A percentile compares a stretch with the other conserved stretches of the same genome.
Evolutionary conservation across 345 rosid genomes (phyloP).

Genomic region (Raphanus sativus): DNA sequence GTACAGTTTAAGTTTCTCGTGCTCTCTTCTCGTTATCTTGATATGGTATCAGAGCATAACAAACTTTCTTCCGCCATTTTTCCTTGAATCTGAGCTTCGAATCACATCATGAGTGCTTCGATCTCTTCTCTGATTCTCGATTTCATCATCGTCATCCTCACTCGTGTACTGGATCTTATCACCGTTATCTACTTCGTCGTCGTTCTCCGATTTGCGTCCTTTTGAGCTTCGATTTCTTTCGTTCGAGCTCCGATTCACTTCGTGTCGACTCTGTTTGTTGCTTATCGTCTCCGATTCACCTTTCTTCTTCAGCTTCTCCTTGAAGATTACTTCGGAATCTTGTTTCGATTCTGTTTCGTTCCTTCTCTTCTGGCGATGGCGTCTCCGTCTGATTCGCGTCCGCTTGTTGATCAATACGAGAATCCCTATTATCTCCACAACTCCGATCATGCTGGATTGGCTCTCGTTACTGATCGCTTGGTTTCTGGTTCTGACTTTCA

Average conservation of each 20-base stretch:
- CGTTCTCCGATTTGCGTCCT: neutral
- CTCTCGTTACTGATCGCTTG: too few species aligned
- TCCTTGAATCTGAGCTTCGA: neutral
- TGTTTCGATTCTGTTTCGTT: too few species aligned
- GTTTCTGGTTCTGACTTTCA: too few species aligned
- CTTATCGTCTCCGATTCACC: too few species aligned
- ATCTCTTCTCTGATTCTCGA: neutral
- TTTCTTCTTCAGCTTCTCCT: too few species aligned
- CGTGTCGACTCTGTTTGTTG: neutral
- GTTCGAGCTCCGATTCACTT: neutral
- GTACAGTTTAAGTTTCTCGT: neutral
- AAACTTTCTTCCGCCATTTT: neutral
- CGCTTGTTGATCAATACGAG: too few species aligned
- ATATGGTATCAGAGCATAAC: neutral
- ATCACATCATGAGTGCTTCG: neutral
- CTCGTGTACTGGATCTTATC: neutral
- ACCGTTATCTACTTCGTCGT: neutral
- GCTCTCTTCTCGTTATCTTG: neutral
- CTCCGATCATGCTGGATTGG: too few species aligned
- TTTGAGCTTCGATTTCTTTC: neutral
- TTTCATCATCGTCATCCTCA: neutral
- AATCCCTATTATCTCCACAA: too few species aligned
- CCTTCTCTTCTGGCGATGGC: too few species aligned
- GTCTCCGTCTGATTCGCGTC: too few species aligned
- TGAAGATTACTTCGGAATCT: too few species aligned